Conservation (phyloP, 169 alveolate genomes). For the Eimeria sp. region DNA sequence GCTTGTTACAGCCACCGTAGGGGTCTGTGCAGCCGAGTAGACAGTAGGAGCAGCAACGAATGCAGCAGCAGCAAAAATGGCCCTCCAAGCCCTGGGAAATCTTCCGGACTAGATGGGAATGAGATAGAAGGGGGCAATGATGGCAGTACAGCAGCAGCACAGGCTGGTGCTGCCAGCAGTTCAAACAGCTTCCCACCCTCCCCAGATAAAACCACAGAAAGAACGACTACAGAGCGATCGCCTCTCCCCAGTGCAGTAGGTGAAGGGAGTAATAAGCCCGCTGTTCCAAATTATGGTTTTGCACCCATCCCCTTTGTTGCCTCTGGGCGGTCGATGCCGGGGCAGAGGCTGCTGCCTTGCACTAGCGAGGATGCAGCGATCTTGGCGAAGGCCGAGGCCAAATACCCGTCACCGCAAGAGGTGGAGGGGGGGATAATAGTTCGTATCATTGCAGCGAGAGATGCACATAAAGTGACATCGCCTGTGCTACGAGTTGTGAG, state of each 20-base stretch:
- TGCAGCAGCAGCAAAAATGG: neutral
- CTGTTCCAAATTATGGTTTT: constrained; percentile 24
- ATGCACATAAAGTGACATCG: constrained; percentile 86
- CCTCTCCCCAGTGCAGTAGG: neutral
- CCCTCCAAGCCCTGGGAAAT: neutral
- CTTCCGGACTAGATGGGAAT: neutral
- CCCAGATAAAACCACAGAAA: neutral
- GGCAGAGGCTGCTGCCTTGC: constrained; percentile 86
- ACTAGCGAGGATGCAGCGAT: constrained; percentile 84
- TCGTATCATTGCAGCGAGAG: constrained; percentile 87
- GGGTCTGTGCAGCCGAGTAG: neutral
- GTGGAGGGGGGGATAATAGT: constrained; percentile 90
- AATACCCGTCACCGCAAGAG: constrained; percentile 88
- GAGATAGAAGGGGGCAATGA: neutral
- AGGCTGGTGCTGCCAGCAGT: neutral
- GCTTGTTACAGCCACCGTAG: neutral
- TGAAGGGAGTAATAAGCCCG: neutral
- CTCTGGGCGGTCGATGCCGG: constrained; percentile 83
- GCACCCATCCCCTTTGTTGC: constrained; percentile 78
- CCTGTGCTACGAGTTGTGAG: constrained; percentile 89
- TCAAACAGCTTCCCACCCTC: neutral
- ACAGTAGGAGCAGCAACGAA: neutral
- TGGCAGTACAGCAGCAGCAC: neutral
- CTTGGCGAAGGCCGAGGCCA: constrained; percentile 82
- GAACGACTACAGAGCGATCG: neutral